Evolutionary conservation across 2,329 filamentous ascomycete genomes (phyloP).

Genomic region (Ophiocordyceps sinensis): DNA sequence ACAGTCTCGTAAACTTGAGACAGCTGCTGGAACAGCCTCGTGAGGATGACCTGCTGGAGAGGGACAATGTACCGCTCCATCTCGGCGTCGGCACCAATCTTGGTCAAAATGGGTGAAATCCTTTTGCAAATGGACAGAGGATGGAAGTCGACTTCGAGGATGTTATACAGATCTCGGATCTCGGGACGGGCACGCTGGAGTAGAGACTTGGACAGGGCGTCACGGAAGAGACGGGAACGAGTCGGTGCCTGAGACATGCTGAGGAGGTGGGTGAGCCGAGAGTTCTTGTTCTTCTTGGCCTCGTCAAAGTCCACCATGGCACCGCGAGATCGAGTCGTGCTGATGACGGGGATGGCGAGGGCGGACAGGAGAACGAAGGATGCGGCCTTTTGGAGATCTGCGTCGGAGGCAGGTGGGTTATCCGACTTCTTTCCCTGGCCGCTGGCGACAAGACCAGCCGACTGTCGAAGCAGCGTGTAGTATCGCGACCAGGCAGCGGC

Average conservation of each 20-base stretch:
- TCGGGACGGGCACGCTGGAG: slow-evolving; percentile 86
- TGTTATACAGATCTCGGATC: slow-evolving; percentile 95
- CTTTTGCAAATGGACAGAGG: slow-evolving; percentile 97
- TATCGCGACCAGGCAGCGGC: slow-evolving; percentile 95
- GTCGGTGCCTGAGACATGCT: slow-evolving; percentile 86
- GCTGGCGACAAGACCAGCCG: slow-evolving; percentile 64
- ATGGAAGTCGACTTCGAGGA: slow-evolving; percentile 97
- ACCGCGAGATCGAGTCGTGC: slow-evolving; percentile 88
- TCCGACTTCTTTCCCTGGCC: slow-evolving; percentile 88
- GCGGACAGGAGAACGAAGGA: slow-evolving; percentile 93
- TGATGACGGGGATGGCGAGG: slow-evolving; percentile 97
- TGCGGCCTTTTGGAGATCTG: slow-evolving; percentile 83
- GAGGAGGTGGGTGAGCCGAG: slow-evolving; percentile 85
- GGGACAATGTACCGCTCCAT: slow-evolving; percentile 96
- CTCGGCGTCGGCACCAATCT: slow-evolving; percentile 86
- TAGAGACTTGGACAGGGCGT: slow-evolving; percentile 87
- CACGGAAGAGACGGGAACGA: slow-evolving; percentile 82
- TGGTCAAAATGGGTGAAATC: slow-evolving; percentile 86
- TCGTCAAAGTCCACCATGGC: slow-evolving; percentile 95
- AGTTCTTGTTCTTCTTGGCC: slow-evolving; percentile 97
- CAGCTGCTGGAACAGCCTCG: slow-evolving; percentile 94
- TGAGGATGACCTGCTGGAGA: slow-evolving; percentile 96
- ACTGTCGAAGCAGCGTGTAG: slow-evolving; percentile 91
- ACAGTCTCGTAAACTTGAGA: slow-evolving; percentile 99
- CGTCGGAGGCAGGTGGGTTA: slow-evolving; percentile 78